Conservation (phyloP, 805 yeast genomes). For the Debaryomyces maramus region DNA sequence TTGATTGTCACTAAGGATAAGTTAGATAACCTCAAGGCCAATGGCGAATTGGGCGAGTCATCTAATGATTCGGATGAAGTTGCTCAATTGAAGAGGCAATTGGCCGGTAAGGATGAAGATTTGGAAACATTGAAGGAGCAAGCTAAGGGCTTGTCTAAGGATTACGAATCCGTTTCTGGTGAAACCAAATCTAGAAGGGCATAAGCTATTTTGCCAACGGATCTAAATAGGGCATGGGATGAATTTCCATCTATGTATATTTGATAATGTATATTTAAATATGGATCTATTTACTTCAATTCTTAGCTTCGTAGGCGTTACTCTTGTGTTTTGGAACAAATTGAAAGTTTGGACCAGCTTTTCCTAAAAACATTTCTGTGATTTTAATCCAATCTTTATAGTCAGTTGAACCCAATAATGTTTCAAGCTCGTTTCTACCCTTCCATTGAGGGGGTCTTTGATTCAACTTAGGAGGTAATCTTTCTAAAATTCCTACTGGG, state of each 20-base stretch:
- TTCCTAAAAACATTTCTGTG: constrained; percentile 93
- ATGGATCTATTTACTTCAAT: constrained; percentile 1
- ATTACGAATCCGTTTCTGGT: constrained; percentile 50
- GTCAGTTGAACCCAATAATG: constrained; percentile 80
- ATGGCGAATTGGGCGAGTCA: constrained; percentile 15
- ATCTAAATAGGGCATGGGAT: no score
- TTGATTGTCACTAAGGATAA: constrained; percentile 64
- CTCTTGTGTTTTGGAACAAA: constrained; percentile 95
- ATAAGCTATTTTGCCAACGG: no score
- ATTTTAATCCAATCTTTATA: constrained; percentile 94
- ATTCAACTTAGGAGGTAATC: constrained; percentile 83
- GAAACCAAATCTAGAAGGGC: constrained; percentile 15
- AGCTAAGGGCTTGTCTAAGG: constrained; percentile 62
- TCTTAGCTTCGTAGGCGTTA: constrained; percentile 56
- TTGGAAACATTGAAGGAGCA: constrained; percentile 70
- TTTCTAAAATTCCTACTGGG: constrained; percentile 90
- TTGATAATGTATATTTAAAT: constrained; percentile 2
- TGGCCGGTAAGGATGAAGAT: constrained; percentile 61
- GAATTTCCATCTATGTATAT: neutral
- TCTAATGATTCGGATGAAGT: constrained; percentile 41
- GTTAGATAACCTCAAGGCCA: constrained; percentile 39
- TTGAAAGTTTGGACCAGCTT: constrained; percentile 68
- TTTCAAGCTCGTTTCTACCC: constrained; percentile 92
- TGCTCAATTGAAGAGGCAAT: constrained; percentile 43
- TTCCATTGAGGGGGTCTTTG: constrained; percentile 93